Evolutionary conservation across 2,329 filamentous ascomycete genomes (phyloP), one percentile per base, ranked within the genome.

Genomic region (Cylindrodendrum hubeiense): DNA sequence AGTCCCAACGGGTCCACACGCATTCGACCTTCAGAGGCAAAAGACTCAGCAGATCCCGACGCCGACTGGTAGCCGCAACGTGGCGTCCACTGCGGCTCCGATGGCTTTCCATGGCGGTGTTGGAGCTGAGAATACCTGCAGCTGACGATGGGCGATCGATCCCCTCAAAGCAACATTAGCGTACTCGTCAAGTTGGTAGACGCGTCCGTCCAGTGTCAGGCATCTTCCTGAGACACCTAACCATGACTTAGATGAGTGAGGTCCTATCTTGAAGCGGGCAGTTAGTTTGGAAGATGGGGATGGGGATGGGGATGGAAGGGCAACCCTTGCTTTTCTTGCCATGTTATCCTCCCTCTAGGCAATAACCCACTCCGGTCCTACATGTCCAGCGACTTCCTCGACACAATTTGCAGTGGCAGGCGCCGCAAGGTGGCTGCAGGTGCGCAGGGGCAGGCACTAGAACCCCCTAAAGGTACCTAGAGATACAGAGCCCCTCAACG

Each of bases 71-170:
- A 19, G n/a, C 41, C 5, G 22, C 43, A 19, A 41, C 22, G n/a
- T 30, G 9, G n/a, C 30, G 33, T 41, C 10, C 24, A 43, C 22
- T 55, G 52, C 52, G 17, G 52, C 37, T 55, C 52, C 37, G 52
- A 55, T 33, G 19, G 50, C 13, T 28, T 21, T 7, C 22, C 15
- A 13, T 30, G 26, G 26, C 19, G 44, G 24, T 28, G 26, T 49
- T 12, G 9, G 15, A 28, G 44, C 22, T 30, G 46, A 30, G 33
- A 9, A 19, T 19, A 33, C 21, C 5, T 50, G 28, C 26, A 30
- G 28, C 47, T 33, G 33, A 6, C 47, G 10, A 33, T 50, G 12
- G 28, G 30, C 47, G 47, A 50, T 50, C 47, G n/a, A 33, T 50
- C 28, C 28, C 2, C n/a, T 15, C 9, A 19, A 50, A 33, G 46